Evolutionary conservation across 2,329 filamentous ascomycete genomes (phyloP), one percentile per base, ranked within the genome.

Genomic region (Septoria linicola): DNA sequence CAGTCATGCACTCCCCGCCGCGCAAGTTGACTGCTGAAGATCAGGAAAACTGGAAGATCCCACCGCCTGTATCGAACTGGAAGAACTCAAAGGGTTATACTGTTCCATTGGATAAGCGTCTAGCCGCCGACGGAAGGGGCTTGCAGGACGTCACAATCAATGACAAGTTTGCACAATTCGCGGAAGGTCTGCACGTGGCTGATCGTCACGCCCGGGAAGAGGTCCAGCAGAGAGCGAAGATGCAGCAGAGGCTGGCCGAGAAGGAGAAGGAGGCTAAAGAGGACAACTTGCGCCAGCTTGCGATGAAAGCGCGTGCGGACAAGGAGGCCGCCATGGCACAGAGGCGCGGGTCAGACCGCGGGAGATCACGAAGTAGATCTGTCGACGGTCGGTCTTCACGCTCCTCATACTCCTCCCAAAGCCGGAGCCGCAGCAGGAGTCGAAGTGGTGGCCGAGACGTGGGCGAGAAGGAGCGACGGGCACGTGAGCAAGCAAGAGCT

Each of bases 71-170:
- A 1, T 95, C 89, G 16, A 97, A 97, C 71, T 99, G 93, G 93
- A 99, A 99, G 80, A 99, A 99, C 70, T 89, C 92, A 1, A 97
- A 97, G 75, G 93, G 93, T 64, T 99, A 96, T 67, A 99, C 93
- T 0, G 89, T 99, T 1, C 89, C 93, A 0, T 72, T 99, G 44
- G 93, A 99, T 70, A 99, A 99, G 76, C 85, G 93, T 67, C 74
- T 99, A 61, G 93, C 93, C 14, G 92, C 93, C 7, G 92, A 97
- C 69, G 93, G 93, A 10, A 81, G 93, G 64, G 89, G 89, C 0
- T 69, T 99, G 57, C 90, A 96, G 70, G 93, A 99, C 68, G 84
- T 96, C 35, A 87, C 89, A 5, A 97, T 99, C 73, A 97, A 96
- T 72, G 93, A 99, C 76, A 97, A 96, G 68, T 97, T 99, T 67